phyloP scores from a whole-genome alignment of 495 filamentous ascomycete genomes.

The Jackrogersella minutella region DNA sequence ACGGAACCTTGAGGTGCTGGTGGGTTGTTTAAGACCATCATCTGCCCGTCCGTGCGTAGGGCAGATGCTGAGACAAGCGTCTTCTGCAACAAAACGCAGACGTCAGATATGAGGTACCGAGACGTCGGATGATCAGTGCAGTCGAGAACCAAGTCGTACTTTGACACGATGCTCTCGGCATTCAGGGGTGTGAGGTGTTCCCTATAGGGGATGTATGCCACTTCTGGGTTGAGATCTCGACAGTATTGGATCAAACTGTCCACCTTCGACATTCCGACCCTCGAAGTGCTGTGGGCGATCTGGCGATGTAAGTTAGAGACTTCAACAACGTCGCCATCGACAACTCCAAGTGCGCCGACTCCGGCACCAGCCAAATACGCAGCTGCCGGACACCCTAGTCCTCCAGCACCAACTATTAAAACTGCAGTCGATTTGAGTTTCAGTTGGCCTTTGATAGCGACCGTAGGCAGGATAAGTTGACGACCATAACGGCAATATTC shows the following conservation, averaged over 20 bases:
- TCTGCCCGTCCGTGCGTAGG: constrained; percentile 84
- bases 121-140: constrained; percentile 93
- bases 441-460: constrained; percentile 86
- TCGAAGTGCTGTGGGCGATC: constrained; percentile 74
- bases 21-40: constrained; percentile 81
- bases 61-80: constrained; percentile 90
- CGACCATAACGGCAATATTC: constrained; percentile 89
- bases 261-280: constrained; percentile 82
- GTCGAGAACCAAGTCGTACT: constrained; percentile 88
- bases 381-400: constrained; percentile 90
- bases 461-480: constrained; percentile 87
- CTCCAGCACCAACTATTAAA: constrained; percentile 90
- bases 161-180: constrained; percentile 66
- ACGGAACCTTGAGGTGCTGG: constrained; percentile 53
- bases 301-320: constrained; percentile 93
- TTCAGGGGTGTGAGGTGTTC: constrained; percentile 69
- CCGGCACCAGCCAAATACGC: constrained; percentile 90
- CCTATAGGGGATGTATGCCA: constrained; percentile 67
- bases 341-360: constrained; percentile 80
- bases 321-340: constrained; percentile 90
- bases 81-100: constrained; percentile 79
- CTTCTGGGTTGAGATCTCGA: constrained; percentile 70
- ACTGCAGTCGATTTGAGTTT: constrained; percentile 73
- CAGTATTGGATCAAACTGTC: constrained; percentile 77
- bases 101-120: constrained; percentile 91